Evolutionary conservation across 768 basidiomycete genomes (phyloP).

Genomic region (Rubroboletus pulcherrimus): DNA sequence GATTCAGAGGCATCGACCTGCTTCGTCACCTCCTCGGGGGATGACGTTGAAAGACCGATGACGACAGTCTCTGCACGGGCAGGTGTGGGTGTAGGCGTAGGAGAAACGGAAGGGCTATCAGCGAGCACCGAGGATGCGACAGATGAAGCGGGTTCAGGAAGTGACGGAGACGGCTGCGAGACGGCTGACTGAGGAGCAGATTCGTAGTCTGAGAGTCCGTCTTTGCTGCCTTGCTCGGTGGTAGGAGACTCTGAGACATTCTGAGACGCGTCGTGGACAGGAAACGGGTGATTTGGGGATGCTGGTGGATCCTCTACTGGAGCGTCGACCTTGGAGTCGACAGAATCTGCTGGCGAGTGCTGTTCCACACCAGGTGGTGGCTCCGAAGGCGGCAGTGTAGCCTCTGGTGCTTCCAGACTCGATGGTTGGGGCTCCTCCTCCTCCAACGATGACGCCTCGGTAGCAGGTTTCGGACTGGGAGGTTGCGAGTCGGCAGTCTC

Average conservation of each 20-base stretch:
- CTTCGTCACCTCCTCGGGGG: constrained; percentile 1
- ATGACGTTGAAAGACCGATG: neutral
- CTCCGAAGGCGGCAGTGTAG: neutral
- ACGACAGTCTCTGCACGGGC: neutral
- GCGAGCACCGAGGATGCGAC: neutral
- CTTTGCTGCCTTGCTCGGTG: neutral
- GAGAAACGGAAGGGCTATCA: neutral
- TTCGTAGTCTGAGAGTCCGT: constrained; percentile 12
- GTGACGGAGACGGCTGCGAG: constrained; percentile 6
- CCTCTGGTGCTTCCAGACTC: neutral
- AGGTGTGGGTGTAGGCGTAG: neutral
- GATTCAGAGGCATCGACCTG: neutral
- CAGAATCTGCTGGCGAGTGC: neutral
- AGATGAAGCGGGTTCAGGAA: neutral
- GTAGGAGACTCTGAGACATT: constrained; percentile 2
- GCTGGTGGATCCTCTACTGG: constrained; percentile 1
- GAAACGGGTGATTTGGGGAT: neutral
- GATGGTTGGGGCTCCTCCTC: constrained; percentile 3
- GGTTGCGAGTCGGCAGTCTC: neutral
- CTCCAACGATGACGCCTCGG: neutral
- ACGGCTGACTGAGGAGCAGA: constrained; percentile 14
- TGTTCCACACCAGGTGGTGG: neutral
- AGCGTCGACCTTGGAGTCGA: neutral
- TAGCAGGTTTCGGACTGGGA: neutral
- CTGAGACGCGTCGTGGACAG: constrained; percentile 2